phyloP scores from a whole-genome alignment of 352 stramenopile genomes.

The Pythium diclinum region DNA sequence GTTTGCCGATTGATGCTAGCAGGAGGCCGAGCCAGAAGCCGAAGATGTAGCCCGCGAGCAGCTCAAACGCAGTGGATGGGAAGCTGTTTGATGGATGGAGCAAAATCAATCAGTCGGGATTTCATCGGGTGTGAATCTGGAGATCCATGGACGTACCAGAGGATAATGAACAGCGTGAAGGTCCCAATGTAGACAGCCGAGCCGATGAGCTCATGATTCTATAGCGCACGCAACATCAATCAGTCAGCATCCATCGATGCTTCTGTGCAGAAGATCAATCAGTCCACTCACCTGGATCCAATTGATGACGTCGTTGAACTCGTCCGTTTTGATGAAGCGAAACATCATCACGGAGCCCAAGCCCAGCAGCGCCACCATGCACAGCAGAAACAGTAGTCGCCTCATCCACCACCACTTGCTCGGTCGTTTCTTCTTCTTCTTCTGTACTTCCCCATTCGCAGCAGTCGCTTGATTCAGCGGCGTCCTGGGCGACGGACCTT shows the following conservation, averaged over 20 bases:
- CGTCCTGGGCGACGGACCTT: conserved; percentile 18
- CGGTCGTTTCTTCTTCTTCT: background rate
- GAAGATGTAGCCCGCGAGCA: conserved; percentile 77
- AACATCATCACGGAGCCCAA: conserved; percentile 29
- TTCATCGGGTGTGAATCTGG: background rate
- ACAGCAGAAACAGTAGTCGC: conserved; percentile 20
- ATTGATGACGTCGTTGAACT: conserved; percentile 43
- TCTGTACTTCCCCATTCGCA: background rate
- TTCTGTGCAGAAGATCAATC: background rate
- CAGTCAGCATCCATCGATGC: background rate
- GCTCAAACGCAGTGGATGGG: conserved; percentile 73
- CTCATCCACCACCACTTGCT: conserved; percentile 25
- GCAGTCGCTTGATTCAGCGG: conserved; percentile 19
- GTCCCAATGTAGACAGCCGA: conserved; percentile 39
- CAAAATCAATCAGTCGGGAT: conserved; percentile 3
- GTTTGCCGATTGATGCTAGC: conserved; percentile 62
- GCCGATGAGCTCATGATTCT: conserved; percentile 40
- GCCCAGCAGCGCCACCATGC: conserved; percentile 23
- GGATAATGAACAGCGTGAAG: conserved; percentile 50
- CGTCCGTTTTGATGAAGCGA: conserved; percentile 40
- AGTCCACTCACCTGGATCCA: conserved; percentile 42
- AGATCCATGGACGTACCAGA: conserved; percentile 31
- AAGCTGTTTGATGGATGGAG: conserved; percentile 33
- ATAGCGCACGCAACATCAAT: background rate
- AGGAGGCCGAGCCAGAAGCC: conserved; percentile 68